These are phyloP conservation scores for Suhomyces vadensis DNA, from an alignment of 805 yeast species.

Conservation along the genomic window DNA sequence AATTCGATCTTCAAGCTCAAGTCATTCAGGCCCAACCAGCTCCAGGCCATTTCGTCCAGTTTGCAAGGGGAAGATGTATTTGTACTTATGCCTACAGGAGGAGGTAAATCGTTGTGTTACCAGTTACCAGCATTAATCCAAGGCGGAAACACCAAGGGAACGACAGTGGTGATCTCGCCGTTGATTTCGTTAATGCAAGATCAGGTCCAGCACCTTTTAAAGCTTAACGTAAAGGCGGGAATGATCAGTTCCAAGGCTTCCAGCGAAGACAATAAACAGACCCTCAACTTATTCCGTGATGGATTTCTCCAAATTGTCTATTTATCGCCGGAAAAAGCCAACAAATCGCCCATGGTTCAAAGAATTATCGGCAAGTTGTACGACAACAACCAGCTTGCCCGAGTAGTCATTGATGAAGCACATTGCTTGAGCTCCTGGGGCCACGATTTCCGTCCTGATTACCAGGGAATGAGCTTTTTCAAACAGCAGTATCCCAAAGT, in stretches of 20 bases:
- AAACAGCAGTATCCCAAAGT: conserved; percentile 72
- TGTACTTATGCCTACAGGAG: conserved; percentile 98
- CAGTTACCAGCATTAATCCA: conserved; percentile 88
- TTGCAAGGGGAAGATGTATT: conserved; percentile 81
- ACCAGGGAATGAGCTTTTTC: conserved; percentile 74
- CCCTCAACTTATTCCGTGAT: conserved; percentile 59
- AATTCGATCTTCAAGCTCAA: conserved; percentile 59
- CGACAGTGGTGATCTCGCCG: conserved; percentile 92
- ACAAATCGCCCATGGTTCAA: conserved; percentile 68
- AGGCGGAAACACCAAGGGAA: conserved; percentile 74
- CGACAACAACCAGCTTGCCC: conserved; percentile 59
- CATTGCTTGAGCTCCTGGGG: conserved; percentile 99
- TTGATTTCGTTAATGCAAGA: conserved; percentile 96
- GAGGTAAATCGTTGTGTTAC: conserved; percentile 94
- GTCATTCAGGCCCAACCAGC: conserved; percentile 77
- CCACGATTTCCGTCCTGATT: conserved; percentile 96
- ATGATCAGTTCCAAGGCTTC: conserved; percentile 82
- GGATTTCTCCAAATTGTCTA: conserved; percentile 78
- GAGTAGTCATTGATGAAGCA: conserved; percentile 95
- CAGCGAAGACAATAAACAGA: conserved; percentile 59
- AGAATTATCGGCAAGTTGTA: conserved; percentile 60
- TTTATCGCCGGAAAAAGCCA: conserved; percentile 92
- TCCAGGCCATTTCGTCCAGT: conserved; percentile 82
- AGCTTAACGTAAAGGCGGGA: conserved; percentile 72
- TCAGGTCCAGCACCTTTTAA: conserved; percentile 80